These are phyloP conservation scores for Cinchona pubescens DNA, from an alignment of 257 asterid genomes.

Conservation along the genomic window DNA sequence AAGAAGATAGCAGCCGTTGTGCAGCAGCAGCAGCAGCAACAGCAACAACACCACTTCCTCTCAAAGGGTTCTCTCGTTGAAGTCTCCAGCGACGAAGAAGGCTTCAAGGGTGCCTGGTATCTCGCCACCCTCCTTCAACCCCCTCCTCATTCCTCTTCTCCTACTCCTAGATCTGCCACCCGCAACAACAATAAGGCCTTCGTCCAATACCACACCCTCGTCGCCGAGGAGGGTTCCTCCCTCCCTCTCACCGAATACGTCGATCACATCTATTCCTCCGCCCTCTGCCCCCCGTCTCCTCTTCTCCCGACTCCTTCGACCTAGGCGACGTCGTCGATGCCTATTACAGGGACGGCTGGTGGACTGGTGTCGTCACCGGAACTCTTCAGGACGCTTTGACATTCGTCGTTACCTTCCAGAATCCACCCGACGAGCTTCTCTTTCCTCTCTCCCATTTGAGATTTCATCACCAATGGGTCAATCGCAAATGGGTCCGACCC, in stretches of 20 bases:
- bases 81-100: constrained; percentile 53
- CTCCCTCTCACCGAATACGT: constrained; percentile 43
- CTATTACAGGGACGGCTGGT: constrained; percentile 61
- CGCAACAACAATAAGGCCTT: constrained; percentile 13
- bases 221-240: constrained; percentile 33
- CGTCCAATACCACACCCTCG: constrained; percentile 48
- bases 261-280: constrained; percentile 30
- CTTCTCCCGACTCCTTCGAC: constrained; percentile 22
- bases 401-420: constrained; percentile 39
- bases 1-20: background rate
- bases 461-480: constrained; percentile 62
- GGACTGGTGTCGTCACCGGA: constrained; percentile 48
- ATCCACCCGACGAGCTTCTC: constrained; percentile 57
- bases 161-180: background rate
- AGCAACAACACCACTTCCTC: background rate
- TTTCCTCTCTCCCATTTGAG: constrained; percentile 51
- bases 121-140: constrained; percentile 38
- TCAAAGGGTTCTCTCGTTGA: constrained; percentile 37
- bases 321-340: constrained; percentile 60
- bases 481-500: constrained; percentile 55
- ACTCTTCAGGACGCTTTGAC: constrained; percentile 24
- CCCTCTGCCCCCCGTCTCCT: constrained; percentile 44
- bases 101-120: constrained; percentile 41
- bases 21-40: background rate
- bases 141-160: background rate